Evolutionary conservation across 345 rosid genomes (phyloP), one percentile per base, ranked within the genome.

Genomic region (Hibiscus tridactylites): DNA sequence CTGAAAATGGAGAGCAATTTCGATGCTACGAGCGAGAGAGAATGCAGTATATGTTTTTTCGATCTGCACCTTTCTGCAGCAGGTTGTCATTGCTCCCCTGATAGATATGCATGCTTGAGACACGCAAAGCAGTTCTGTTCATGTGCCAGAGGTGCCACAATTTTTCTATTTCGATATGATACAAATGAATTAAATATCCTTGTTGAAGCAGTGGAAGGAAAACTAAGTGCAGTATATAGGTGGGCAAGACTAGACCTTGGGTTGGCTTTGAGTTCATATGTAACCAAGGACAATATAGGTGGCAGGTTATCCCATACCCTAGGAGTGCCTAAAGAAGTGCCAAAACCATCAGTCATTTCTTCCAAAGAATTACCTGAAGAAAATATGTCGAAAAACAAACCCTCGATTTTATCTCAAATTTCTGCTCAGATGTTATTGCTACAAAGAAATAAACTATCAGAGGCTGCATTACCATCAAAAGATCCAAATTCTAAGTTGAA

Each of bases 171-270:
- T 78, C 97, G 99, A 65, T 91, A 96, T 65, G 91, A 92, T 72
- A 77, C 84, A 57, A 83, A 78, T 76, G 99, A 96, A 74, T 83
- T 96, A 71, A 77, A 91, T 80, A 84, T 96, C 82, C 98, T 96
- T 71, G 87, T 89, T 42, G 97, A 92, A 84, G 99, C 99, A 57
- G 76, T 96, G 83, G 98, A 91, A 83, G 99, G 99, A 69, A 96
- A 91, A 81, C 71, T 96, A 71, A 89, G 97, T 80, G 89, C 99
- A 66, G 85, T 96, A 29, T 96, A 92, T 82, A 84, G 95, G 84
- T 96, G 99, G 99, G 97, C 97, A n/a, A 88, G 84, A 81, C 89
- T 84, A 39, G 98, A 92, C 85, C 93, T 96, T 77, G 99, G 98
- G 69, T 81, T 96, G 63, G 91, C 95, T 71, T 82, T 92, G 79